Conservation (phyloP, 78 protist genomes). For the Dictyostelium intermedium region DNA sequence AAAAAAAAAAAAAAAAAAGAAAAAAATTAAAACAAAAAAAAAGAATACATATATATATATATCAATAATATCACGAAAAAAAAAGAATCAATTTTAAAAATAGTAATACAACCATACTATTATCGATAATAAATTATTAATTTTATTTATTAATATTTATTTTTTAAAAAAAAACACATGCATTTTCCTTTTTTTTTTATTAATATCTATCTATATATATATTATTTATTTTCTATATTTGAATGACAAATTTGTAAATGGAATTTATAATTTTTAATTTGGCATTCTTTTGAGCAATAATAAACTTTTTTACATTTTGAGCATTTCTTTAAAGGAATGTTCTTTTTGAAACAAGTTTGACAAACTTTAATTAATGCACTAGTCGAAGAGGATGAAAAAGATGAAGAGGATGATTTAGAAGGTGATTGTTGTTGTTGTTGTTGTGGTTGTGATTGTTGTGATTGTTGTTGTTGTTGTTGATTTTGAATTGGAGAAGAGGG, state of each 20-base stretch:
- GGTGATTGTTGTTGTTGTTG: not conserved
- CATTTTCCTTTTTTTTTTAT: not conserved
- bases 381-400: not conserved
- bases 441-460: not conserved
- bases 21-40: not conserved
- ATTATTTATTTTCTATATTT: not conserved
- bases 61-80: not conserved
- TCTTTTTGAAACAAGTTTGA: constrained; percentile 69
- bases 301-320: constrained; percentile 53
- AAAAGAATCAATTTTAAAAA: not conserved
- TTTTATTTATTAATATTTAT: not conserved
- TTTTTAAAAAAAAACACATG: not conserved
- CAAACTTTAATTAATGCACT: constrained; percentile 63
- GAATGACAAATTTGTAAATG: constrained; percentile 35
- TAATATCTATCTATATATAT: no score
- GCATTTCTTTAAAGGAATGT: constrained; percentile 40
- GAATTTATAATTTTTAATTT: constrained; percentile 58
- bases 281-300: constrained; percentile 77
- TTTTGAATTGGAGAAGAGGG: not conserved
- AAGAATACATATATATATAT: not conserved
- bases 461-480: not conserved
- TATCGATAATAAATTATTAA: not conserved
- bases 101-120: not conserved
- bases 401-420: not conserved
- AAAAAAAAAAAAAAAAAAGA: no score